Evolutionary conservation across 768 basidiomycete genomes (phyloP).

Genomic region (Leccinum ochraceum): DNA sequence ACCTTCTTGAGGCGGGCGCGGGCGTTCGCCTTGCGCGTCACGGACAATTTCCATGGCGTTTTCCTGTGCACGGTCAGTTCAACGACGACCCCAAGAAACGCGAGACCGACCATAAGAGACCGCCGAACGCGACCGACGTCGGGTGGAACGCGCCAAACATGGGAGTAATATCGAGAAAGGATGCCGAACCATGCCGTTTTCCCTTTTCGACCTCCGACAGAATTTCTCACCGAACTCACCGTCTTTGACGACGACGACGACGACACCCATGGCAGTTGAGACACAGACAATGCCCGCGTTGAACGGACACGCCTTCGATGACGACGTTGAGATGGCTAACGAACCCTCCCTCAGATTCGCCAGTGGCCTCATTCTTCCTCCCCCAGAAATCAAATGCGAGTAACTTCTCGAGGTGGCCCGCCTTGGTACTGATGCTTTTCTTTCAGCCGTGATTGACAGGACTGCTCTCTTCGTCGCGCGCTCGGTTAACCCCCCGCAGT

Average conservation of each 20-base stretch:
- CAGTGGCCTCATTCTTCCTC: conserved; percentile 90
- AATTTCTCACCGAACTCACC: background rate
- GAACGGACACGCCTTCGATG: conserved; percentile 46
- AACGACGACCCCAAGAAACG: background rate
- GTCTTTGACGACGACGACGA: conserved; percentile 25
- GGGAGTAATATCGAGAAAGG: background rate
- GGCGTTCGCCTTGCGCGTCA: conserved; percentile 90
- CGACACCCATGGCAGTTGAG: conserved; percentile 49
- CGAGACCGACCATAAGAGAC: conserved; percentile 75
- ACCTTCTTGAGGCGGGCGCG: conserved; percentile 88
- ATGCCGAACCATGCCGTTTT: conserved; percentile 27
- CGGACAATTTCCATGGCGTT: conserved; percentile 89
- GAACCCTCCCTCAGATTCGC: conserved; percentile 55
- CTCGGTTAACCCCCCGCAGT: conserved; percentile 89
- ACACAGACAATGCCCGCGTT: conserved; percentile 37
- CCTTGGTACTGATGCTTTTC: conserved; percentile 7
- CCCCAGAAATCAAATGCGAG: conserved; percentile 91
- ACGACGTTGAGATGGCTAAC: conserved; percentile 42
- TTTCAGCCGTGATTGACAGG: conserved; percentile 88
- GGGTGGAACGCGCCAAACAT: conserved; percentile 88
- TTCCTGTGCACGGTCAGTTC: conserved; percentile 60
- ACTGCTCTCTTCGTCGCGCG: conserved; percentile 91
- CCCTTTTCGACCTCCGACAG: conserved; percentile 31
- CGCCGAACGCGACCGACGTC: conserved; percentile 63
- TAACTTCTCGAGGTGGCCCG: background rate